Conservation (phyloP, 768 basidiomycete genomes). For the Lactarius tabidus region DNA sequence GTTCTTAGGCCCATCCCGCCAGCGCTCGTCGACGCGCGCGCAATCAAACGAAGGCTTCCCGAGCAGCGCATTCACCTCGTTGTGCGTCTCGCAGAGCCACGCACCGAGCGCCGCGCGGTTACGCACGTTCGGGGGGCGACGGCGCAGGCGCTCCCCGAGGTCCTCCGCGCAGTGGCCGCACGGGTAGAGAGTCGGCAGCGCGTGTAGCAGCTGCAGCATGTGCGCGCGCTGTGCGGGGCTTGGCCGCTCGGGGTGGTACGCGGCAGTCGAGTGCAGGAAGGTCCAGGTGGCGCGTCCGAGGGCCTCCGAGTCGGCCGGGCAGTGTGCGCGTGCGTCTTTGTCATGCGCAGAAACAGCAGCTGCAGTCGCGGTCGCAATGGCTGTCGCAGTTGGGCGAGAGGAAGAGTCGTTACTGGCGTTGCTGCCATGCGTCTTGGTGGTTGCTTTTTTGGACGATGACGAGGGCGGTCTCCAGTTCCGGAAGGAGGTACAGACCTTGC, state of each 20-base stretch:
- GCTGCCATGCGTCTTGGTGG: constrained; percentile 13
- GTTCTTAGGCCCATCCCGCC: constrained; percentile 87
- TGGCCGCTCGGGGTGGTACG: constrained; percentile 89
- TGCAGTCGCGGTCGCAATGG: constrained; percentile 34
- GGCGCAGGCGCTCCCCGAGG: constrained; percentile 65
- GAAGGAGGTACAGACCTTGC: constrained; percentile 87
- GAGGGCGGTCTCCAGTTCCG: constrained; percentile 55
- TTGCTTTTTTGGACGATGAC: constrained; percentile 32
- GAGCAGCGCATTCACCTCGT: constrained; percentile 83
- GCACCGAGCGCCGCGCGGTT: constrained; percentile 60
- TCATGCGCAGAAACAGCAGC: constrained; percentile 28
- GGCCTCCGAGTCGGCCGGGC: constrained; percentile 86
- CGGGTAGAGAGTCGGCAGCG: constrained; percentile 83
- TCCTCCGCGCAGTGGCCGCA: constrained; percentile 83
- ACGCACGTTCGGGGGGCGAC: constrained; percentile 73
- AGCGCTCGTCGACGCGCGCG: constrained; percentile 74
- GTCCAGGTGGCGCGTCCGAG: constrained; percentile 95
- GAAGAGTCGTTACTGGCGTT: constrained; percentile 30
- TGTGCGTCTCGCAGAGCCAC: constrained; percentile 93
- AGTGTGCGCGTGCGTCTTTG: constrained; percentile 43
- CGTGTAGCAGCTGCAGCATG: constrained; percentile 76
- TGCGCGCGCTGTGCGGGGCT: constrained; percentile 69
- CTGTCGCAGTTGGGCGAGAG: constrained; percentile 34
- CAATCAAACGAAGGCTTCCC: constrained; percentile 87
- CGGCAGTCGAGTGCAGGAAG: constrained; percentile 92